These are phyloP conservation scores for Solidago caesia DNA, from an alignment of 129 eudicot species.

Conservation along the genomic window DNA sequence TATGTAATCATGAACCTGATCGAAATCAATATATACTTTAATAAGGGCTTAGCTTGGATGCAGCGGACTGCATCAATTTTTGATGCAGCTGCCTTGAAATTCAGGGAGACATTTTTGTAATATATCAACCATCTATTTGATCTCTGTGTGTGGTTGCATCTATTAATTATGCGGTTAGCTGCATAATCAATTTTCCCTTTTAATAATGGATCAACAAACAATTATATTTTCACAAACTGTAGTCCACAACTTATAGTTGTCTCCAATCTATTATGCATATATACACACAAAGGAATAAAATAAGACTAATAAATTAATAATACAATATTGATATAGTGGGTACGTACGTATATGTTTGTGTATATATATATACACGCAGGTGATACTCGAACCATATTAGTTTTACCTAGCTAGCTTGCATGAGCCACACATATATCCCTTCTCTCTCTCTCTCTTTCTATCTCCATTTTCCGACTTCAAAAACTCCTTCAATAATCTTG, in stretches of 20 bases:
- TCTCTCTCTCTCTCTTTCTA: conserved; percentile 39
- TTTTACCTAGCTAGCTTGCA: conserved; percentile 26
- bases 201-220: background rate
- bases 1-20: background rate
- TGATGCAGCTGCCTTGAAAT: too few relatives aligned
- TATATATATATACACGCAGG: conserved; percentile 37
- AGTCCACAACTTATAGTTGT: conserved; percentile 7
- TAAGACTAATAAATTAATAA: conserved; percentile 1
- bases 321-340: background rate
- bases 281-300: background rate
- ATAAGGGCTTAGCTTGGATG: too few relatives aligned
- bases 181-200: background rate
- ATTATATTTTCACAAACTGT: conserved; percentile 1
- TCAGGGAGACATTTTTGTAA: too few relatives aligned
- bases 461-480: conserved; percentile 12
- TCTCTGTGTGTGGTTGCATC: too few relatives aligned
- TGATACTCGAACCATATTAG: conserved; percentile 19
- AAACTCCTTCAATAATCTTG: conserved; percentile 13
- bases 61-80: too few relatives aligned
- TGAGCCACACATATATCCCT: conserved; percentile 21
- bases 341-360: conserved; percentile 18
- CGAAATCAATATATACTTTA: background rate
- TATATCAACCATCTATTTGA: too few relatives aligned
- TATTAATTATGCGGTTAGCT: too few relatives aligned
- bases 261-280: background rate